phyloP scores from a whole-genome alignment of 2,329 filamentous ascomycete genomes.

The Pseudogymnoascus sp. region DNA sequence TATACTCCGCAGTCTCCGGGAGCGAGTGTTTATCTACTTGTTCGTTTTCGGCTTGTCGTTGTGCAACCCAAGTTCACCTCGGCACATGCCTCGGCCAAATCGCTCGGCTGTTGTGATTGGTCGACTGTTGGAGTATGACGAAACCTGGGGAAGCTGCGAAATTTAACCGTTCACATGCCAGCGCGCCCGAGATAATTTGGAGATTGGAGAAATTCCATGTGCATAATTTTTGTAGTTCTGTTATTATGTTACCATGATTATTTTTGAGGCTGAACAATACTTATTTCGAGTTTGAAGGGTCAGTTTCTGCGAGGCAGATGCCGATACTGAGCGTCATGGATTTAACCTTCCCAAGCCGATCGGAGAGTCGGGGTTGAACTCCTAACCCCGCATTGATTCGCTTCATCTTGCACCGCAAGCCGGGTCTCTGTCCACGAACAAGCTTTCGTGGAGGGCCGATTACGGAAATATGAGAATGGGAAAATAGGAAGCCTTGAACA shows the following conservation, averaged over 20 bases:
- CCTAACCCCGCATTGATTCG: neutral
- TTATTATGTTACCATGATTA: neutral
- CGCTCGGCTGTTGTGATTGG: neutral
- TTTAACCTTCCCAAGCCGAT: neutral
- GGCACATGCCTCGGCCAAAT: slow-evolving; percentile 11
- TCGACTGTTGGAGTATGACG: slow-evolving; percentile 1
- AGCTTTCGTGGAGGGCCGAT: neutral
- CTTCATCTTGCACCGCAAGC: neutral
- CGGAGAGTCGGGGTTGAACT: neutral
- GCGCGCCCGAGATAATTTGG: neutral
- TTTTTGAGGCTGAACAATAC: neutral
- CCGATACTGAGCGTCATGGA: neutral
- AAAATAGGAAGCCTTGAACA: neutral
- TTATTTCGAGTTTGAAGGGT: neutral
- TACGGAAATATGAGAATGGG: neutral
- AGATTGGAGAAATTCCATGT: neutral
- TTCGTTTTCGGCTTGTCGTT: neutral
- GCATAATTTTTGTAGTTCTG: neutral
- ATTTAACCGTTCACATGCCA: slow-evolving; percentile 12
- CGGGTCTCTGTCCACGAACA: neutral
- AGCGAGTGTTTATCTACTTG: slow-evolving; percentile 10
- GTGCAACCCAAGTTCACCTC: neutral
- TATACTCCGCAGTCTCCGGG: slow-evolving; percentile 1
- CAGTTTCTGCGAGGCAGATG: neutral
- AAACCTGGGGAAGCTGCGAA: slow-evolving; percentile 8